phyloP scores from a whole-genome alignment of 1,284 basidiomycete genomes.

The Neonothopanus nambi region DNA sequence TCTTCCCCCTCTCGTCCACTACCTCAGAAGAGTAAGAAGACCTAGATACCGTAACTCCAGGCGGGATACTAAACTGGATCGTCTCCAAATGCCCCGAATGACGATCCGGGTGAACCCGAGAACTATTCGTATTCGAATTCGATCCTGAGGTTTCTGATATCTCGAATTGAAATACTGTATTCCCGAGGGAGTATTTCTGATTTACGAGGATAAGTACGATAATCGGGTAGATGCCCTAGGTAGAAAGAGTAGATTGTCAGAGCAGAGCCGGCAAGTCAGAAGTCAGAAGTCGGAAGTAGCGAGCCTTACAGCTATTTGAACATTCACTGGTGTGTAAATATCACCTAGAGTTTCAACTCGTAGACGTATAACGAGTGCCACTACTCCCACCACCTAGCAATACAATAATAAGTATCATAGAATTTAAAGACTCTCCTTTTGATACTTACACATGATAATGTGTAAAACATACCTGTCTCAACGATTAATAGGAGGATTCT shows the following conservation, averaged over 20 bases:
- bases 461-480: slow-evolving; percentile 16
- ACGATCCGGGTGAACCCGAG: too few species aligned
- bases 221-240: slow-evolving; percentile 7
- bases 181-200: too few species aligned
- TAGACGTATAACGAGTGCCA: slow-evolving; percentile 12
- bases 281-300: background rate
- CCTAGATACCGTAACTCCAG: too few species aligned
- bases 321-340: slow-evolving; percentile 14
- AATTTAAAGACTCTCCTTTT: too few species aligned
- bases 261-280: too few species aligned
- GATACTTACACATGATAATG: slow-evolving; percentile 13
- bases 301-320: slow-evolving; percentile 16
- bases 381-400: slow-evolving; percentile 7
- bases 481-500: slow-evolving; percentile 13
- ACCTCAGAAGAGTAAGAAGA: too few species aligned
- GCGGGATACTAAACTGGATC: too few species aligned
- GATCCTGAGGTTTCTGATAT: too few species aligned
- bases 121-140: too few species aligned
- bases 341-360: slow-evolving; percentile 13
- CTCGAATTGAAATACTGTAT: too few species aligned
- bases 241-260: background rate
- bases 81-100: too few species aligned
- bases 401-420: background rate
- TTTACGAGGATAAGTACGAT: slow-evolving; percentile 7
- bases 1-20: too few species aligned